phyloP scores from a whole-genome alignment of 2,329 filamentous ascomycete species.

The Fonsecaea pugnacius region DNA sequence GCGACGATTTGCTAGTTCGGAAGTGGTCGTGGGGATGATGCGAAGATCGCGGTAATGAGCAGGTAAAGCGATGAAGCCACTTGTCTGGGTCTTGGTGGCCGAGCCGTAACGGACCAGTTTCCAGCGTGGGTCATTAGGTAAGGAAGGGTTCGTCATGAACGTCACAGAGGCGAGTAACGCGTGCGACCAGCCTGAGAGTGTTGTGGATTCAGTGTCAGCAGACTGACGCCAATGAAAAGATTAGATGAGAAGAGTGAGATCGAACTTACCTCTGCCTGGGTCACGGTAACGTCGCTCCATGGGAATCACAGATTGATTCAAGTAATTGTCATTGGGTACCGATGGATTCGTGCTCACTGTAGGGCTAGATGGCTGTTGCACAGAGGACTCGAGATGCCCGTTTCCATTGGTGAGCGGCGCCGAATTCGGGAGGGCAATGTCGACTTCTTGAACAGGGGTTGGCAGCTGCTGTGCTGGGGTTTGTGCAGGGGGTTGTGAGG shows the following conservation, averaged over 20 bases:
- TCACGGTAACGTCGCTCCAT: slow-evolving; percentile 51
- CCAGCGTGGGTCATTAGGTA: slow-evolving; percentile 65
- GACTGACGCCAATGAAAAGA: background rate
- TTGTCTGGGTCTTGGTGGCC: slow-evolving; percentile 69
- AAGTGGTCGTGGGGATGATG: slow-evolving; percentile 48
- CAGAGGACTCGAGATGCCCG: slow-evolving; percentile 16
- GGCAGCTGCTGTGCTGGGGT: slow-evolving; percentile 26
- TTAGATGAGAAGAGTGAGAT: background rate
- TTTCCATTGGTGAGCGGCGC: slow-evolving; percentile 30
- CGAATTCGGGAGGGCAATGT: slow-evolving; percentile 15
- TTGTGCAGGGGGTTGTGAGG: slow-evolving; percentile 21
- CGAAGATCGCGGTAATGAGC: slow-evolving; percentile 73
- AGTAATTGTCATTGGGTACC: slow-evolving; percentile 13
- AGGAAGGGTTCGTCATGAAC: slow-evolving; percentile 66
- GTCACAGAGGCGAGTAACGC: slow-evolving; percentile 70
- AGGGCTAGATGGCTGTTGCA: slow-evolving; percentile 37
- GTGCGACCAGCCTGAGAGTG: slow-evolving; percentile 46
- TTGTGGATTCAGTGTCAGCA: background rate
- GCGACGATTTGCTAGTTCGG: slow-evolving; percentile 27
- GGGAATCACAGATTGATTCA: slow-evolving; percentile 41
- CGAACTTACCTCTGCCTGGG: slow-evolving; percentile 54
- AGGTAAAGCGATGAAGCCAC: slow-evolving; percentile 68
- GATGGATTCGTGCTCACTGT: slow-evolving; percentile 14
- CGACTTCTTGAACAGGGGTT: slow-evolving; percentile 31
- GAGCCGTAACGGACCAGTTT: slow-evolving; percentile 69